Percentiles rank a stretch among this genome's conserved stretches.
These are phyloP conservation scores for Maudiozyma humilis DNA, from an alignment of 1,139 yeast species.

Conservation along the genomic window DNA sequence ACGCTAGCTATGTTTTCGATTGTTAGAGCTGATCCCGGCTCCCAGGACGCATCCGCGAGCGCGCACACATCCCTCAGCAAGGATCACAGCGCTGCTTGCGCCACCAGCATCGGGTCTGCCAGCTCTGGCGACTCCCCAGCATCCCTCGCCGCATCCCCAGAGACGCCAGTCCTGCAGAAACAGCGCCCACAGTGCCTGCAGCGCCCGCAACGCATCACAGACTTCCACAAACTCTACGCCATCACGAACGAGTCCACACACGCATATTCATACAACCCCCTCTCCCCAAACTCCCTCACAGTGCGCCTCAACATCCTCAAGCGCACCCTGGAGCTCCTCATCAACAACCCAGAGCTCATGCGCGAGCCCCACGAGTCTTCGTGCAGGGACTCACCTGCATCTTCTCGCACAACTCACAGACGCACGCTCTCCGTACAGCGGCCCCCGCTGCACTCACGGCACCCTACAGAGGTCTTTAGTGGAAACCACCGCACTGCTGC, in stretches of 20 bases:
- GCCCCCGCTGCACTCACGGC: constrained; percentile 8
- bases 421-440: neutral
- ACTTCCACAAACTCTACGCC: constrained; percentile 32
- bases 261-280: constrained; percentile 75
- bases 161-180: too few species aligned
- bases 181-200: neutral
- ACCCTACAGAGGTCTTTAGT: constrained; percentile 25
- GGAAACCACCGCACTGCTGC: constrained; percentile 51
- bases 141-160: too few species aligned
- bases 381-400: neutral
- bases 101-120: neutral
- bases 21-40: neutral
- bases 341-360: constrained; percentile 9
- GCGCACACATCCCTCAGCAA: neutral
- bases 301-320: constrained; percentile 65
- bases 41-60: neutral
- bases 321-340: constrained; percentile 56
- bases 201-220: constrained; percentile 2
- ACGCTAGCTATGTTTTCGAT: neutral
- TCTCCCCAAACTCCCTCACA: constrained; percentile 72
- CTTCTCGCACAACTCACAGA: neutral
- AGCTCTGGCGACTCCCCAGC: neutral
- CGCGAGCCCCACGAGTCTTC: constrained; percentile 15
- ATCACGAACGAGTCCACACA: constrained; percentile 76
- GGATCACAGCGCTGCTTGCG: neutral